These are phyloP conservation scores for Gossypium trilobum DNA, from an alignment of 441 rosid genomes.

Conservation along the genomic window DNA sequence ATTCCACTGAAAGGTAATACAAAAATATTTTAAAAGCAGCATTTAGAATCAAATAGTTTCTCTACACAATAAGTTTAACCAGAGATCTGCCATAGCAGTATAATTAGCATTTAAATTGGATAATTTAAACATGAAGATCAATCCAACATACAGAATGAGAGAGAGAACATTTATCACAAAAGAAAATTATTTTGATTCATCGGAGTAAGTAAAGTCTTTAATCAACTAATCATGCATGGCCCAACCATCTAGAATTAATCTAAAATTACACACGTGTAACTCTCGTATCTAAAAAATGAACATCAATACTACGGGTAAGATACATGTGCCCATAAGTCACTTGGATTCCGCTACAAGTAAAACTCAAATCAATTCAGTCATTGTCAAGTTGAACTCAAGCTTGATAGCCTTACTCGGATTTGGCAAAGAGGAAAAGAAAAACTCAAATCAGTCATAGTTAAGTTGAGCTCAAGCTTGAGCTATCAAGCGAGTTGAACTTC, in stretches of 20 bases:
- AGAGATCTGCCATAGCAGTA: neutral
- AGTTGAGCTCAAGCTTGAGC: neutral
- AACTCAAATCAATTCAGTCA: neutral
- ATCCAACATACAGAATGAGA: neutral
- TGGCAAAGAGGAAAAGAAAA: neutral
- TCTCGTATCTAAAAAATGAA: neutral
- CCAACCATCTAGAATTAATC: neutral
- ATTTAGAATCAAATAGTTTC: neutral
- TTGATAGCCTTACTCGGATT: neutral
- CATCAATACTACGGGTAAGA: neutral
- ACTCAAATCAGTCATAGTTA: neutral
- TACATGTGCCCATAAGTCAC: neutral
- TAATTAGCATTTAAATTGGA: neutral
- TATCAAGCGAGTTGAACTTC: neutral
- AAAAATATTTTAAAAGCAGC: neutral
- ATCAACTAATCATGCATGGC: neutral
- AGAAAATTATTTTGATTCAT: neutral
- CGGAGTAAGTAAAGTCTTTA: neutral
- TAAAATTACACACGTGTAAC: neutral
- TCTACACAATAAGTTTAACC: neutral
- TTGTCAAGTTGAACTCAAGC: neutral
- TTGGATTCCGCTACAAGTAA: neutral
- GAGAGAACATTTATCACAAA: neutral
- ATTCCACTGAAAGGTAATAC: constrained; percentile 51
- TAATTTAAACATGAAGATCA: neutral